A percentile compares a stretch with the other conserved stretches of the same genome.
Evolutionary conservation across 1,284 basidiomycete species (phyloP).

Genomic region (Ganoderma lingzhi): DNA sequence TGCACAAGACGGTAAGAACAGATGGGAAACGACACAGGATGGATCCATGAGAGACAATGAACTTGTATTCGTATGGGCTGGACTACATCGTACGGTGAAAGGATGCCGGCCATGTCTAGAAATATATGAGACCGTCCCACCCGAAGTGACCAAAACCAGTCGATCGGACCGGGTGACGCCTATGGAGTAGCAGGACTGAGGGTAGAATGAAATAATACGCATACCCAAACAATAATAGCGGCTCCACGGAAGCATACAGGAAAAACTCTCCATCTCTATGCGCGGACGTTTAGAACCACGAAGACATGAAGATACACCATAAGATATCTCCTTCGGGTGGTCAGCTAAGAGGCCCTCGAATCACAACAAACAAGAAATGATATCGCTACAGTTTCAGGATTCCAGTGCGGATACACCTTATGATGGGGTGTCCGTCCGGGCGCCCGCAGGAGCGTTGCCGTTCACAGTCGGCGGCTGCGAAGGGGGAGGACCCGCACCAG

Average conservation of each 20-base stretch:
- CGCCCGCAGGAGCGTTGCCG: conserved; percentile 29
- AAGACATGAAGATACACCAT: conserved; percentile 25
- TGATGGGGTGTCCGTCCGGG: conserved; percentile 41
- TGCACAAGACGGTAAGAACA: not conserved
- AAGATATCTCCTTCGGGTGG: conserved; percentile 25
- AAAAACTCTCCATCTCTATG: conserved; percentile 28
- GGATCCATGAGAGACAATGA: conserved; percentile 1
- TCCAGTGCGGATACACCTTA: conserved; percentile 26
- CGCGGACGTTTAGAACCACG: conserved; percentile 19
- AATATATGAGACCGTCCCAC: conserved; percentile 32
- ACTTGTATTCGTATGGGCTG: conserved; percentile 24
- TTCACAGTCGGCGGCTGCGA: conserved; percentile 45
- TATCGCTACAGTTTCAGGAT: conserved; percentile 32
- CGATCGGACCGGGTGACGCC: conserved; percentile 23
- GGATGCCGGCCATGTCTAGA: conserved; percentile 33
- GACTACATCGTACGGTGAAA: conserved; percentile 29
- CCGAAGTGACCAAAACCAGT: conserved; percentile 26
- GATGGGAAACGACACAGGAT: not conserved
- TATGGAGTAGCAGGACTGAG: conserved; percentile 19
- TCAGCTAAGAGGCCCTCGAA: conserved; percentile 14
- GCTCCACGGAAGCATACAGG: conserved; percentile 23
- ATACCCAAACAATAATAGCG: conserved; percentile 19
- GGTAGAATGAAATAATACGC: conserved; percentile 24
- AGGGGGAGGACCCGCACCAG: conserved; percentile 44
- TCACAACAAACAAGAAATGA: conserved; percentile 27